Evolutionary conservation across 306 rosid genomes (phyloP).

Genomic region (Carpinus fangiana): DNA sequence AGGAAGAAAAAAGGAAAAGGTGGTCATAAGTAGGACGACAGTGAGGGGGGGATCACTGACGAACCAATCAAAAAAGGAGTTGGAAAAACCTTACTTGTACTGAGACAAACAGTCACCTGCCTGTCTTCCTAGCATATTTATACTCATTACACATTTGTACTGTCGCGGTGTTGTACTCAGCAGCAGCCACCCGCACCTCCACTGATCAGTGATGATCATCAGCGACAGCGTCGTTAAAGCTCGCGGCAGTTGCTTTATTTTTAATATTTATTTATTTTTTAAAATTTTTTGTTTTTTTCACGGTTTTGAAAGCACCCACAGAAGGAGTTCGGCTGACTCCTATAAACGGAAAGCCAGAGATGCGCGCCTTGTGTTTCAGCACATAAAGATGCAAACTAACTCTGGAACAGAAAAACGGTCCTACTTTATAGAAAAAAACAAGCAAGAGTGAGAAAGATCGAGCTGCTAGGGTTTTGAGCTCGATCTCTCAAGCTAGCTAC

Average conservation of each 20-base stretch:
- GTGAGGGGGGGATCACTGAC: conserved; percentile 4
- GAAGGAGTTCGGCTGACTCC: conserved; percentile 44
- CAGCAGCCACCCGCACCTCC: conserved; percentile 8
- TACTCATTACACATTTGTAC: conserved; percentile 39
- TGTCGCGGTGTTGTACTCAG: neutral
- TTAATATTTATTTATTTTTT: no score
- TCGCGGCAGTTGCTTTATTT: neutral
- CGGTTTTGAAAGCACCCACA: conserved; percentile 38
- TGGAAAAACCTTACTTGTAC: conserved; percentile 36
- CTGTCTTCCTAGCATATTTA: conserved; percentile 47
- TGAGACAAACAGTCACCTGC: conserved; percentile 44
- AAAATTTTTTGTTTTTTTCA: conserved; percentile 28
- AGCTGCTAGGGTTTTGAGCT: conserved; percentile 43
- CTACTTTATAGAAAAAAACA: conserved; percentile 1
- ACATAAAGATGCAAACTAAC: conserved; percentile 46
- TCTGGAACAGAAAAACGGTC: conserved; percentile 45
- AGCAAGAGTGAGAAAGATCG: conserved; percentile 22
- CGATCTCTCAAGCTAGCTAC: neutral
- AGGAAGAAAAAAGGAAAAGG: conserved; percentile 46
- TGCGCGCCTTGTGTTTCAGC: conserved; percentile 67
- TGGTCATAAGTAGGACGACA: conserved; percentile 24
- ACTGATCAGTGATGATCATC: neutral
- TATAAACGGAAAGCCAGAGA: conserved; percentile 54
- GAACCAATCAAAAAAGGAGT: conserved; percentile 26
- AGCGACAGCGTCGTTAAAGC: neutral